Evolutionary conservation across 2,329 filamentous ascomycete species (phyloP).

Genomic region (Nemania serpens): DNA sequence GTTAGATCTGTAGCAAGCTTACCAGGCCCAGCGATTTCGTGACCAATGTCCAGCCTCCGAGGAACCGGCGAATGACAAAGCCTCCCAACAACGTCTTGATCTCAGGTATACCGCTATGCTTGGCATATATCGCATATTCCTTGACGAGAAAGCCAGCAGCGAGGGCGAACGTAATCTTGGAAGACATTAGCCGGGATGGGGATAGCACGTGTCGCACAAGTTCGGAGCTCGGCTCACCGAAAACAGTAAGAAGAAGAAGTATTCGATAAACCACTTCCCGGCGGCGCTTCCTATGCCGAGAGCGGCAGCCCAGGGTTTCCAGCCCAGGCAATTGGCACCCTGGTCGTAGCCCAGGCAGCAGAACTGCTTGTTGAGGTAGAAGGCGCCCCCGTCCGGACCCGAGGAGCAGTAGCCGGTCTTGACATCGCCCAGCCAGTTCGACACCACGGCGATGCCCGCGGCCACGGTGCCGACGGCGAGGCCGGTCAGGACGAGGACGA

Average conservation of each 20-base stretch:
- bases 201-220: background rate
- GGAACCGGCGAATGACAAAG: conserved; percentile 86
- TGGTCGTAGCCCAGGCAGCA: conserved; percentile 94
- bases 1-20: conserved; percentile 39
- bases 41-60: conserved; percentile 85
- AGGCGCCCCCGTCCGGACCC: conserved; percentile 74
- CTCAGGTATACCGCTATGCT: conserved; percentile 94
- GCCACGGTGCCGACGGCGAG: conserved; percentile 83
- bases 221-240: conserved; percentile 65
- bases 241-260: conserved; percentile 82
- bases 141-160: conserved; percentile 80
- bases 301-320: conserved; percentile 82
- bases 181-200: conserved; percentile 23
- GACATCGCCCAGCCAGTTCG: conserved; percentile 90
- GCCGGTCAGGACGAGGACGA: conserved; percentile 84
- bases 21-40: conserved; percentile 90
- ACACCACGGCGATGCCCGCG: conserved; percentile 85
- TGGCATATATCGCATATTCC: conserved; percentile 84
- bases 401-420: conserved; percentile 89
- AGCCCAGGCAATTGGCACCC: conserved; percentile 79
- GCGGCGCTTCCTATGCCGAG: conserved; percentile 67
- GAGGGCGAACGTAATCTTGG: conserved; percentile 74
- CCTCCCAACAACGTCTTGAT: conserved; percentile 96
- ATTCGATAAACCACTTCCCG: conserved; percentile 82
- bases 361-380: conserved; percentile 89